Evolutionary conservation across 2,329 filamentous ascomycete genomes (phyloP), one percentile per base, ranked within the genome.

Genomic region (Lecanicillium sp.): DNA sequence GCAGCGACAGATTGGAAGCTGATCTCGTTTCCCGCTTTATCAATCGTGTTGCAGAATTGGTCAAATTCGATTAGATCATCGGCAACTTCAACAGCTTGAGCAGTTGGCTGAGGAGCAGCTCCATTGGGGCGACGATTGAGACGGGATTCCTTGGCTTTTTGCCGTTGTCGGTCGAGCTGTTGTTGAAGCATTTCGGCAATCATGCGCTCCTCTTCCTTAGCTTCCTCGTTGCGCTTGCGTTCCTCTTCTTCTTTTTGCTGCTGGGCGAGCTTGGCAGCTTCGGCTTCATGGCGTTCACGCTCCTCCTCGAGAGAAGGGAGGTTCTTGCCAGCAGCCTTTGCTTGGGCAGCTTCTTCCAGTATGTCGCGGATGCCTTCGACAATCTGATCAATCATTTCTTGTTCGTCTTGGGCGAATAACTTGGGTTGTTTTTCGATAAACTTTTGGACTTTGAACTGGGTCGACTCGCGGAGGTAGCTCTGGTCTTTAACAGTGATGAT

Each of bases 231-330:
- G 51, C 71, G 77, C 56, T 74, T 77, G 36, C 71, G 68, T 33
- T 76, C 72, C 43, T 79, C 72, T 40, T 72, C 71, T 53, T 74
- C 70, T 51, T 71, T 73, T 52, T 79, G 72, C 60, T 74, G 77
- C 64, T 70, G 69, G 55, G 77, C 85, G 44, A 79, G 67, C 58
- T 75, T 74, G 38, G 80, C 80, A 23, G 87, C 72, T 20, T 79
- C 80, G 19, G 85, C 85, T 67, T 94, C 87, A 53, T 95, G 88
- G 12, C 82, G 82, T 23, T 86, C 89, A 32, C 90, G 81, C 65
- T 97, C 90, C 58, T 94, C 89, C 59, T 95, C 89, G 6, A 97
- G 73, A 26, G 89, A 95, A 1, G 89, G 90, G 14, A 95, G 70
- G 52, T 89, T 79, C 48, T 83, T 79, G 26, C 88, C 86, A 48